phyloP scores from a whole-genome alignment of 2,329 filamentous ascomycete genomes.

The Ceratocystis cubensis region DNA sequence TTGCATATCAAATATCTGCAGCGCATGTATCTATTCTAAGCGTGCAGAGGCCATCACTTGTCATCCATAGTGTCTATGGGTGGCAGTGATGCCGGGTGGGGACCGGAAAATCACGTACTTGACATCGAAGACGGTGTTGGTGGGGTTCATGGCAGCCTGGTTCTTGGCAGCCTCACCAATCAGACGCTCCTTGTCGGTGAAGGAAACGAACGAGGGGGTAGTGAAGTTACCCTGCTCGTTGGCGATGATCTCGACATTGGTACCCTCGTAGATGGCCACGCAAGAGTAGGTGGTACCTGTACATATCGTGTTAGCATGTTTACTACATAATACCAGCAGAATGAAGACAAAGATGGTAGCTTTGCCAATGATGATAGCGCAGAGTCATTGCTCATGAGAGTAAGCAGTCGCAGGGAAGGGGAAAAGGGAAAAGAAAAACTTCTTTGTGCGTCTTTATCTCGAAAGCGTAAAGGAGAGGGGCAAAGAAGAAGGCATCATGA shows the following conservation, averaged over 20 bases:
- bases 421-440: background rate
- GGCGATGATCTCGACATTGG: slow-evolving; percentile 99
- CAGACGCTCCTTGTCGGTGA: slow-evolving; percentile 96
- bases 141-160: slow-evolving; percentile 98
- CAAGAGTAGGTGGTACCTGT: slow-evolving; percentile 98
- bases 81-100: background rate
- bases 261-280: slow-evolving; percentile 98
- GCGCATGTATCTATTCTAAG: background rate
- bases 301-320: slow-evolving; percentile 19
- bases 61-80: background rate
- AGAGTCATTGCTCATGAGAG: background rate
- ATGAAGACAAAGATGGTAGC: background rate
- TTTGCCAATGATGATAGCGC: background rate
- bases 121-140: slow-evolving; percentile 97
- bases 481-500: slow-evolving; percentile 20
- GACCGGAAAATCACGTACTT: slow-evolving; percentile 50
- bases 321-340: too few relatives aligned
- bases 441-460: slow-evolving; percentile 16
- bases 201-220: slow-evolving; percentile 97
- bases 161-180: slow-evolving; percentile 99
- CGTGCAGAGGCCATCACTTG: background rate
- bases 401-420: background rate
- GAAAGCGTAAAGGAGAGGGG: background rate
- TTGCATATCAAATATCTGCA: background rate
- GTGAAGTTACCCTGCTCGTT: slow-evolving; percentile 99